phyloP scores from a whole-genome alignment of 345 rosid species.

The Euphorbia lathyris region DNA sequence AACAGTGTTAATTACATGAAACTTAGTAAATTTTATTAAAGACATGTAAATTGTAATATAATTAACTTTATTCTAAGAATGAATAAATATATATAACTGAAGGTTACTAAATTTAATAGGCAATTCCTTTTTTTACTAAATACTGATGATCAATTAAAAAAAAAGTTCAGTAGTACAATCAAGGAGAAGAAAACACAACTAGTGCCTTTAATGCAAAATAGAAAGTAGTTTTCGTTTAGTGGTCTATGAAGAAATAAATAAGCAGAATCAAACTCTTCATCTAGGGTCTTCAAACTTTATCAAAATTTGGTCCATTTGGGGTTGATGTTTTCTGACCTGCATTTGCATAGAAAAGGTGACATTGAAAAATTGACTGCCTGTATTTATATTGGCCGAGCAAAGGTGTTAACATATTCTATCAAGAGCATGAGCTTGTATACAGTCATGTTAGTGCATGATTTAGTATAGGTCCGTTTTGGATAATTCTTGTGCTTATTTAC shows the following conservation, averaged over 20 bases:
- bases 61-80: background rate
- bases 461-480: too few species aligned
- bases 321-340: slow-evolving; percentile 83
- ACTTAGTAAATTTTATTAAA: too few species aligned
- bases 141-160: background rate
- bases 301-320: slow-evolving; percentile 56
- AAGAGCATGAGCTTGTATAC: background rate
- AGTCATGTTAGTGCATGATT: too few species aligned
- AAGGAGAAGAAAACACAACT: background rate
- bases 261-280: background rate
- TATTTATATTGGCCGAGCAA: background rate
- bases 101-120: background rate
- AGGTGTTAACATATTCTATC: background rate
- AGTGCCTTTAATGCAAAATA: background rate
- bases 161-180: background rate
- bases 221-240: background rate
- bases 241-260: background rate
- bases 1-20: too few species aligned
- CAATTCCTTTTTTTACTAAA: background rate
- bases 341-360: background rate
- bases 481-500: background rate
- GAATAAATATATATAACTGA: background rate
- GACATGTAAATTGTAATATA: background rate
- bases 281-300: slow-evolving; percentile 56
- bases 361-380: background rate